Conservation (phyloP, 768 basidiomycete genomes). For the Suillus americanus region DNA sequence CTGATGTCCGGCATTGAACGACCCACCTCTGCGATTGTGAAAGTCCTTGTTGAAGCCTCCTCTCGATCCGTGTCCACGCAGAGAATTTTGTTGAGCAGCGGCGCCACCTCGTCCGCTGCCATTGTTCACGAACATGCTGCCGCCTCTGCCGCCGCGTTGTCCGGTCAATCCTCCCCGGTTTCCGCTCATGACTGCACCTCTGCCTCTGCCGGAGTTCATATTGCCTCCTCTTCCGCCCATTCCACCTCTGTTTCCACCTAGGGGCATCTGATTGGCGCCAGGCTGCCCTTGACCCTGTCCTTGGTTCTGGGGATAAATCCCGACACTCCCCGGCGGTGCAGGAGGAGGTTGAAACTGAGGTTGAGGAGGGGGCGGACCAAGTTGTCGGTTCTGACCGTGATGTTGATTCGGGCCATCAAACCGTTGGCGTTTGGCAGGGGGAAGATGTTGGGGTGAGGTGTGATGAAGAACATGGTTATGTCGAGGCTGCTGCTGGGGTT, state of each 20-base stretch:
- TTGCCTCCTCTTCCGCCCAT: conserved; percentile 44
- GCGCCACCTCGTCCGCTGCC: conserved; percentile 42
- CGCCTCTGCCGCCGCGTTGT: conserved; percentile 41
- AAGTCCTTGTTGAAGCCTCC: conserved; percentile 68
- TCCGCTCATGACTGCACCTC: conserved; percentile 50
- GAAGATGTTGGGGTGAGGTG: conserved; percentile 75
- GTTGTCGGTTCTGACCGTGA: conserved; percentile 41
- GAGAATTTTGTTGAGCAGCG: conserved; percentile 43
- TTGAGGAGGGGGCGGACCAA: conserved; percentile 46
- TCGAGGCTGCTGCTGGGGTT: conserved; percentile 42
- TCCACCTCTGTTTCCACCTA: conserved; percentile 46
- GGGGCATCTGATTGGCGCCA: conserved; percentile 39
- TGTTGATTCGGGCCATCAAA: conserved; percentile 72
- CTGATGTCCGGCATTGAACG: conserved; percentile 52
- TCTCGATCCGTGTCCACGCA: conserved; percentile 65
- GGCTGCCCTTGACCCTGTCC: conserved; percentile 38
- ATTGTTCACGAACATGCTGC: conserved; percentile 30
- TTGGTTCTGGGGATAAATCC: conserved; percentile 28
- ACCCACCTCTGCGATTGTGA: conserved; percentile 63
- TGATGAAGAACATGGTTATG: conserved; percentile 56
- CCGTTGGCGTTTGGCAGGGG: conserved; percentile 88
- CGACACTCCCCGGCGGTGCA: conserved; percentile 22
- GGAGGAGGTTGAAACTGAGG: conserved; percentile 53
- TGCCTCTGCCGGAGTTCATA: conserved; percentile 33
- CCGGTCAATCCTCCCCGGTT: conserved; percentile 46